Conservation (phyloP, 371 early-diverging fungal genomes). For the Ecytonucleospora hepatopenaei region DNA sequence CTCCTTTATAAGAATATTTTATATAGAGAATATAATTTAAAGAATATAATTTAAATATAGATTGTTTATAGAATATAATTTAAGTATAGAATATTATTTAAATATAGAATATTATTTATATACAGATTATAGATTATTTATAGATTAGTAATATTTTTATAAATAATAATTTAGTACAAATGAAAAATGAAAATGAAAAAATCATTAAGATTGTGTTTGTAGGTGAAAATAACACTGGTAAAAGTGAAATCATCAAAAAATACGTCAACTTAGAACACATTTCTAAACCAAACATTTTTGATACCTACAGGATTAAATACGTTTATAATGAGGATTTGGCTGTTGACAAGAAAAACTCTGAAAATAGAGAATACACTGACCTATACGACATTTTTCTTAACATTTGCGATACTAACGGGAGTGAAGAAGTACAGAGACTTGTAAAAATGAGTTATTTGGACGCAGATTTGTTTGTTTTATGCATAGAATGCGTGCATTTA, state of each 20-base stretch:
- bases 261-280: constrained; percentile 15
- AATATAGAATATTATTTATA: too few species aligned
- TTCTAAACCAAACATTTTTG: constrained; percentile 60
- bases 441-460: constrained; percentile 71
- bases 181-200: neutral
- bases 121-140: too few species aligned
- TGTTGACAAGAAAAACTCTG: neutral
- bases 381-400: constrained; percentile 55
- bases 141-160: too few species aligned
- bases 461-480: constrained; percentile 72
- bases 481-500: constrained; percentile 66
- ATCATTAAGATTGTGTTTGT: constrained; percentile 44
- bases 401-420: constrained; percentile 77
- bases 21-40: too few species aligned
- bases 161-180: too few species aligned
- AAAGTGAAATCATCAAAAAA: constrained; percentile 37
- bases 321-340: neutral
- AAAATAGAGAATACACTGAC: neutral
- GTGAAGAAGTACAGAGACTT: constrained; percentile 70
- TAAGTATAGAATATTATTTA: too few species aligned
- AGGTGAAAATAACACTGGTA: constrained; percentile 43
- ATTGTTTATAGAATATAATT: too few species aligned
- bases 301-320: constrained; percentile 69
- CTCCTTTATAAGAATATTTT: too few species aligned
- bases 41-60: too few species aligned